These are phyloP conservation scores for Cladosporium colombiae DNA, from an alignment of 2,329 filamentous ascomycete genomes.

Conservation along the genomic window DNA sequence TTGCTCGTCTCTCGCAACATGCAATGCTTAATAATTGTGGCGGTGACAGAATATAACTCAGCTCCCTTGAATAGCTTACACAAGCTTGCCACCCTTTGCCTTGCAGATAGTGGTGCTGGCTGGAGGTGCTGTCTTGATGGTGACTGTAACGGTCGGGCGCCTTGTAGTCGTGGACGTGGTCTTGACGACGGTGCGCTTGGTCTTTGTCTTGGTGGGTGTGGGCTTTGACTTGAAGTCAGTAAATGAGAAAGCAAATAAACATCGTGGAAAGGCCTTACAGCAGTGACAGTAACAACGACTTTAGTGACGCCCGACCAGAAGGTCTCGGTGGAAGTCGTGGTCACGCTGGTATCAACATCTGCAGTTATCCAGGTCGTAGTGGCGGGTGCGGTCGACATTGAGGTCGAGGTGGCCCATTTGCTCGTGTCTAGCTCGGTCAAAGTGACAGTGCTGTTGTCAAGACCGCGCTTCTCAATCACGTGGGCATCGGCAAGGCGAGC, in stretches of 20 bases:
- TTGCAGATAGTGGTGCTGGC: conserved; percentile 23
- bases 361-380: conserved; percentile 9
- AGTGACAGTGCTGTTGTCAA: conserved; percentile 35
- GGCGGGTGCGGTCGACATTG: conserved; percentile 13
- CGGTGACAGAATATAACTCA: neutral
- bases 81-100: conserved; percentile 26
- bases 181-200: conserved; percentile 21
- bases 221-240: neutral
- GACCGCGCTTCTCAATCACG: conserved; percentile 34
- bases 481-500: conserved; percentile 28
- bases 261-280: conserved; percentile 14
- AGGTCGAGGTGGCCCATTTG: conserved; percentile 29
- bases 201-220: conserved; percentile 23
- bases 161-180: conserved; percentile 21
- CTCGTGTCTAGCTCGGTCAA: conserved; percentile 37
- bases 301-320: conserved; percentile 19
- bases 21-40: neutral
- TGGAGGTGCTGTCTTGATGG: conserved; percentile 19
- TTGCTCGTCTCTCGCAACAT: neutral
- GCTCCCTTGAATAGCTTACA: neutral
- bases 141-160: conserved; percentile 21
- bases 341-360: neutral
- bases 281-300: conserved; percentile 21
- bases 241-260: neutral
- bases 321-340: conserved; percentile 19